Conservation (phyloP, 1,284 basidiomycete species). For the Ceratobasidium sp. region DNA sequence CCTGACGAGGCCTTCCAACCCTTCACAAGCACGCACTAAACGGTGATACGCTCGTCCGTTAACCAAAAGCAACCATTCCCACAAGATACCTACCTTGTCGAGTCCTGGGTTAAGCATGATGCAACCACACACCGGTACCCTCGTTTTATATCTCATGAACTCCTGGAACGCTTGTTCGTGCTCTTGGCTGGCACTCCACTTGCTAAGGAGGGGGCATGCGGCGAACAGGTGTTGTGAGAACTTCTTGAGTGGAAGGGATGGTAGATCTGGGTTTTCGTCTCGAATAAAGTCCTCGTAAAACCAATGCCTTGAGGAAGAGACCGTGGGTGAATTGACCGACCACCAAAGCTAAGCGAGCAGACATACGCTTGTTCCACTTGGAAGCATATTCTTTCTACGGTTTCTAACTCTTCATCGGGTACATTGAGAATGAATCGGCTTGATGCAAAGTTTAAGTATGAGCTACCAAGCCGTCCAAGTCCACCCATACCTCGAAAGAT, state of each 20-base stretch:
- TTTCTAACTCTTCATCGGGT: conserved; percentile 89
- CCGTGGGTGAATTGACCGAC: conserved; percentile 27
- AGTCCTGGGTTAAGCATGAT: conserved; percentile 91
- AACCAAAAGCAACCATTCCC: conserved; percentile 6
- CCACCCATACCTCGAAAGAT: conserved; percentile 78
- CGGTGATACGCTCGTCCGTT: conserved; percentile 1
- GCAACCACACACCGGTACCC: conserved; percentile 98
- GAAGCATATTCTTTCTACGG: conserved; percentile 94
- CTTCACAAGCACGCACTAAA: conserved; percentile 89
- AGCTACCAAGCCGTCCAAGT: conserved; percentile 27
- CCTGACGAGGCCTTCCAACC: conserved; percentile 97
- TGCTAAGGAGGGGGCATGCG: conserved; percentile 78
- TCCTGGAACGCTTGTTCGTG: conserved; percentile 80
- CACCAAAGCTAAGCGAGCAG: conserved; percentile 41
- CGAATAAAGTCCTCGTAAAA: conserved; percentile 99
- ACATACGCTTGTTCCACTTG: conserved; percentile 98
- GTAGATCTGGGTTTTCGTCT: conserved; percentile 85
- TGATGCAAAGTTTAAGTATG: conserved; percentile 17
- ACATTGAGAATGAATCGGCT: conserved; percentile 98
- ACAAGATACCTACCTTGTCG: conserved; percentile 76
- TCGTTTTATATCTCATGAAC: conserved; percentile 95
- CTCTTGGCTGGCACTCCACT: conserved; percentile 68
- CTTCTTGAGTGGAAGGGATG: conserved; percentile 86
- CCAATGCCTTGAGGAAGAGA: conserved; percentile 77
- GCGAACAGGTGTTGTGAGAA: conserved; percentile 95